Base-by-base conservation (phyloP, 179 eudicot genomes). In the Amaranthus tricolor region DNA sequence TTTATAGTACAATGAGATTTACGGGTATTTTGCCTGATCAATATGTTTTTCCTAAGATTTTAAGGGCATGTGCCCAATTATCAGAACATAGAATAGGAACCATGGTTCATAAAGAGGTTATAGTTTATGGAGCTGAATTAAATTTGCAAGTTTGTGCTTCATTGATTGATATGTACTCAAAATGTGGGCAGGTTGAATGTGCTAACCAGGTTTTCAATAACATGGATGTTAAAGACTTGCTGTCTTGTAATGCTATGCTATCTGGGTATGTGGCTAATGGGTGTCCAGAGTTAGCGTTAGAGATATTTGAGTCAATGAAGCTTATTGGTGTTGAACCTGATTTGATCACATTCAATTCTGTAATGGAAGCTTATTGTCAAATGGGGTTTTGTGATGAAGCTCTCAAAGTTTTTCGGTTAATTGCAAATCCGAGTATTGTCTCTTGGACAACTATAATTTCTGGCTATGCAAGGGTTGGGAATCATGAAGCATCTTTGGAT, bases 371-470 rank as follows among this genome's bases (percentile, higher is more conserved):
- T 84, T 84, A 85, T 68, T 85, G 83, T 61, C 76, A 81, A 62
- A 78, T 83, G 80, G 89, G 88, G 20, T 76, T 69, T 71, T 89
- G 84, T 68, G 85, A 87, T 15, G 83, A 85, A 70, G 93, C 89
- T 76, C 66, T 71, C 58, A 66, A 70, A 51, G 74, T 85, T 56
- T 89, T 89, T 66, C 31, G 53, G 69, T 70, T 74, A 74, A 84
- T 89, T 74, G 13, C 65, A 49, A 81, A 78, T 62, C 89, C 90
- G 58, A 89, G 77, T 85, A 60, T 84, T 17, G 81, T 87, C 31
- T 85, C 93, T 16, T 89, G 93, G 93, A 89, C 89, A 45, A 87
- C 82, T 70, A 71, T 89, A 70, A 82, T 87, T 51, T 87, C 85
- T 3, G 90, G 90, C 2, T 89, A 77, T 73, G 77, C 90, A 17